Evolutionary conservation across 176 grass and related monocot genomes (phyloP).

Genomic region (Aegilops sharonensis): DNA sequence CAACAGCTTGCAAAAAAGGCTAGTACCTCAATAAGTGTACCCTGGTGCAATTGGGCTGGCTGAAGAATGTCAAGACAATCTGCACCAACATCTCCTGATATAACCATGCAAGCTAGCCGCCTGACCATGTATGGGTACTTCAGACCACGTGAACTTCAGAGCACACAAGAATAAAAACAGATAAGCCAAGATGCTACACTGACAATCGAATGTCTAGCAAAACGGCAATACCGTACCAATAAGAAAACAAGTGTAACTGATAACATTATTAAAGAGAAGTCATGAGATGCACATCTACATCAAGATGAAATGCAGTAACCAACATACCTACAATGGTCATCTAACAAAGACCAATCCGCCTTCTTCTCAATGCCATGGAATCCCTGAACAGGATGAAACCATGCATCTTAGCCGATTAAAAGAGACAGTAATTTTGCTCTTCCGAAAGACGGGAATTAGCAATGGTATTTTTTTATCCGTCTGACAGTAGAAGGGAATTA

Average conservation of each 20-base stretch:
- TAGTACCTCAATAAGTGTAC: conserved; percentile 60
- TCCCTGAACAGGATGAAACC: conserved; percentile 31
- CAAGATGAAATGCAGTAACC: background rate
- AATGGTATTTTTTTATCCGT: background rate
- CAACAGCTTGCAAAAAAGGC: background rate
- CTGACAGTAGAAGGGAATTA: background rate
- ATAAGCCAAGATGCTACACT: background rate
- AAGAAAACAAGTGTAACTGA: background rate
- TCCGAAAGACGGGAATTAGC: background rate
- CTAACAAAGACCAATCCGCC: conserved; percentile 52
- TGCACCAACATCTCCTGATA: conserved; percentile 56
- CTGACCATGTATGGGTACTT: conserved; percentile 76
- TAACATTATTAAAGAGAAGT: background rate
- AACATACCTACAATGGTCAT: conserved; percentile 42
- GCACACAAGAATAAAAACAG: background rate
- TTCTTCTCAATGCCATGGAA: conserved; percentile 58
- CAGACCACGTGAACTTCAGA: conserved; percentile 36
- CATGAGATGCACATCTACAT: background rate
- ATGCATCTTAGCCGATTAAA: background rate
- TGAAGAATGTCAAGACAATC: conserved; percentile 82
- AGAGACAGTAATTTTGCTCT: background rate
- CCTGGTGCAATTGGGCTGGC: conserved; percentile 55
- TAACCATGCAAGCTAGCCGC: conserved; percentile 83
- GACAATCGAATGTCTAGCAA: background rate
- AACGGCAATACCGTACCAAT: background rate